Evolutionary conservation across 352 stramenopile species (phyloP).

Genomic region (Phytophthora niederhauseri): DNA sequence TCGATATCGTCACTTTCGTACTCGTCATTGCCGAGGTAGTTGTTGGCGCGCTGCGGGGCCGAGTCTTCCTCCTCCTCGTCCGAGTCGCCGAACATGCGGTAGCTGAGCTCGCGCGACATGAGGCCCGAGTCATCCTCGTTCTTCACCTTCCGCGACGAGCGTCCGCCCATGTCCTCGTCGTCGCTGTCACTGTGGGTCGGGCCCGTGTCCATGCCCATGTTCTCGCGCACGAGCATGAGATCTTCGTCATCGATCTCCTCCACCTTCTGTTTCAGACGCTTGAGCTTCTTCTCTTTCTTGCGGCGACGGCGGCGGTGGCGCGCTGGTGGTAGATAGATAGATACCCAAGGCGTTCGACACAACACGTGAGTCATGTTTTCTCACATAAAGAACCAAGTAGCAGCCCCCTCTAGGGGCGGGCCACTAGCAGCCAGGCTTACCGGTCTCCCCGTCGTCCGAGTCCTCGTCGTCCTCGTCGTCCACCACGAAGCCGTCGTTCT

Average conservation of each 20-base stretch:
- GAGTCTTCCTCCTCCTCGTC: slow-evolving; percentile 89
- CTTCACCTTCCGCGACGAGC: slow-evolving; percentile 74
- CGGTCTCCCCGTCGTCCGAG: slow-evolving; percentile 69
- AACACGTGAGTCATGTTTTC: slow-evolving; percentile 1
- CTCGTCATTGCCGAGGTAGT: slow-evolving; percentile 87
- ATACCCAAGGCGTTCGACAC: slow-evolving; percentile 14
- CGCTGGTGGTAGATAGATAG: slow-evolving; percentile 26
- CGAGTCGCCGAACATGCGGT: slow-evolving; percentile 90
- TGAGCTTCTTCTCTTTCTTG: slow-evolving; percentile 91
- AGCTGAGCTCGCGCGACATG: slow-evolving; percentile 88
- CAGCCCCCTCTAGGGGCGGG: neutral
- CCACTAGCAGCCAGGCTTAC: slow-evolving; percentile 37
- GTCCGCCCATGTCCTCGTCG: slow-evolving; percentile 69
- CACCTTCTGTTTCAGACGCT: slow-evolving; percentile 87
- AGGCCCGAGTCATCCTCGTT: slow-evolving; percentile 73
- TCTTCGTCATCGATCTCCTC: slow-evolving; percentile 91
- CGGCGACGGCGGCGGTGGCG: slow-evolving; percentile 71
- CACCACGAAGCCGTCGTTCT: slow-evolving; percentile 90
- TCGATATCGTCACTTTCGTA: slow-evolving; percentile 92
- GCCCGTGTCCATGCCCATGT: slow-evolving; percentile 87
- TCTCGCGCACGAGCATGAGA: slow-evolving; percentile 89
- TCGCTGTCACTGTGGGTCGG: slow-evolving; percentile 78
- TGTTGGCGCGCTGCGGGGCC: slow-evolving; percentile 64
- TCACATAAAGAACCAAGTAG: neutral
- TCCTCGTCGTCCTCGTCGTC: slow-evolving; percentile 81